Percentiles rank a stretch among this genome's conserved stretches.
Conservation (phyloP, 257 asterid genomes). For the Salvia hispanica region DNA sequence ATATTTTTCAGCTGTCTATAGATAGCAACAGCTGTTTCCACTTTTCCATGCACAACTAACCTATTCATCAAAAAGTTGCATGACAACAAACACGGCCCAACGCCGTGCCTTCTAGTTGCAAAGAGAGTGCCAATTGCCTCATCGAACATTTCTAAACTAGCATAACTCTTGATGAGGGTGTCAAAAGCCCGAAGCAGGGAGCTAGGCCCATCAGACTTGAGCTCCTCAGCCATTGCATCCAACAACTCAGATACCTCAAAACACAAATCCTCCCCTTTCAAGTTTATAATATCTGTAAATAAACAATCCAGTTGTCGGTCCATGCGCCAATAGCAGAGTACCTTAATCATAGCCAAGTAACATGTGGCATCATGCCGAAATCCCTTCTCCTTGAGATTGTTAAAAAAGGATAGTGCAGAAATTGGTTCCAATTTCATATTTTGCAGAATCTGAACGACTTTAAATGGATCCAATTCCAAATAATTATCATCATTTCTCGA, state of each 20-base stretch:
- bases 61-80: constrained; percentile 68
- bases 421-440: constrained; percentile 51
- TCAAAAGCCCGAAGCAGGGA: constrained; percentile 55
- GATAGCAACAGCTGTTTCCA: constrained; percentile 53
- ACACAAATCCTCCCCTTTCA: constrained; percentile 38
- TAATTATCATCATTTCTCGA: constrained; percentile 10
- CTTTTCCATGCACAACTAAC: constrained; percentile 54
- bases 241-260: constrained; percentile 62
- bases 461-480: constrained; percentile 36
- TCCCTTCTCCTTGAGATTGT: constrained; percentile 47
- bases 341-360: constrained; percentile 63
- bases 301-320: constrained; percentile 51
- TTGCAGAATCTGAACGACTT: constrained; percentile 60
- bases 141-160: constrained; percentile 60
- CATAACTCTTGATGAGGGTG: constrained; percentile 61
- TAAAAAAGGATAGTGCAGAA: constrained; percentile 53
- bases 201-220: constrained; percentile 44
- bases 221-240: constrained; percentile 59
- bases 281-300: constrained; percentile 51
- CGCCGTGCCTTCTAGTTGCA: constrained; percentile 44
- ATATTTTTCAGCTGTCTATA: constrained; percentile 55
- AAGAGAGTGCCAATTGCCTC: constrained; percentile 61
- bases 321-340: constrained; percentile 63
- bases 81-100: constrained; percentile 52
- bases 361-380: constrained; percentile 52